Evolutionary conservation across 345 rosid species (phyloP), one percentile per base, ranked within the genome.

Genomic region (Populus davidiana): DNA sequence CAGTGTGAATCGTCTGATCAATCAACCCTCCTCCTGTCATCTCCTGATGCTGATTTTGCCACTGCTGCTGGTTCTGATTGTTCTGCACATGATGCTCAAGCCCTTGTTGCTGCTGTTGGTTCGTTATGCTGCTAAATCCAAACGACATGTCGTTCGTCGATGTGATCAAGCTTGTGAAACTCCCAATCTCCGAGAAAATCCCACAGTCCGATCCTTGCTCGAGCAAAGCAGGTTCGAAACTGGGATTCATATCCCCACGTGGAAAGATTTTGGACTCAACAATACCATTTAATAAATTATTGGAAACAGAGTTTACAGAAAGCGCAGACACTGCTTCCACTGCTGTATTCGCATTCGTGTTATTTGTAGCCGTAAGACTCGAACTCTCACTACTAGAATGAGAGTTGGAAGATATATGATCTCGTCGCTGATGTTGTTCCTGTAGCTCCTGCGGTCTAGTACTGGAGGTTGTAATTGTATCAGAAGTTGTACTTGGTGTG

Each of bases 341-440:
- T 14, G 66, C 79, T 29, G 84, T 81, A 59, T 64, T 75, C 5
- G 80, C 74, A 9, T 75, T 56, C 31, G 83, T 74, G 21, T 90
- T 75, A 75, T 87, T 87, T 10, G 91, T 78, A 8, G 90, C 94
- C 4, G 97, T 87, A n/a, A 91, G 90, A 66, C 94, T 89, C 1
- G 98, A 93, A 81, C 95, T 91, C 64, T 93, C 98, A 81, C 98
- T 91, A 75, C 96, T 95, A 17, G 94, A 88, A 72, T 82, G 87
- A 36, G 91, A 88, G 76, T 86, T 86, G 25, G 89, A 65, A 0
- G 78, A 76, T 20, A 78, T 83, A 20, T 31, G 73, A 65, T 84
- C 86, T 61, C 9, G 73, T 4, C 67, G 54, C 27, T 47, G 67
- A 9, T 73, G 72, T 49, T 66, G 78, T 12, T 52, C 75, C 61